Base-by-base conservation (phyloP, 2,329 filamentous ascomycete genomes). In the Stachybotrys echinatus region DNA sequence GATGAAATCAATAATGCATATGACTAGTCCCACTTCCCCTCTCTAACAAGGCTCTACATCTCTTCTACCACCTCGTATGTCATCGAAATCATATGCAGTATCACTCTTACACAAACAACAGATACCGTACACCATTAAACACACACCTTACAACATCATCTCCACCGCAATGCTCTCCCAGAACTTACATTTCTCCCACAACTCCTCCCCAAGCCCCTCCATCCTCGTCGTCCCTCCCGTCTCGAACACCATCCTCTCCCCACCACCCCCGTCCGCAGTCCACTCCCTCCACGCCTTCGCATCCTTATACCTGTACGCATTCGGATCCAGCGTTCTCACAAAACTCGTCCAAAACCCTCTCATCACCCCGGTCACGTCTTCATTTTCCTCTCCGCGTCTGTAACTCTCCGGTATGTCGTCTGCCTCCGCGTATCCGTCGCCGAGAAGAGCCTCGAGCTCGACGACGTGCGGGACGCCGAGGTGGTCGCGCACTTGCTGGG, bases 331-430 rank as follows among this genome's bases (percentile, higher is more conserved):
- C 0, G 73, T 74, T 22, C 79, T 70, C 52, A 92, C 82, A 61
- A 92, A 92, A 55, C 83, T 88, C 2, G 83, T 80, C 85, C 86
- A 91, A 65, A 90, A 92, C 0, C 74, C 77, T 59, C 89, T 84
- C 23, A 87, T 77, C 0, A 86, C 67, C 0, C 79, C 73, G 1
- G 87, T 74, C 6, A 87, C 81, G 0, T 61, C 61, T 2, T 70
- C 75, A 55, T 90, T 89, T 14, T 67, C 65, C 14, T 69, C 71
- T 3, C 70, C 72, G 0, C 69, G 61, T 7, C 63, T 63, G 56
- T 89, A 89, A 44, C 79, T 84, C 3, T 61, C 59, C 0, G 85
- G 84, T 34, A 34, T 34, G 10, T 14, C n/a, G n/a, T n/a, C n/a
- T 1, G 75, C 69, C 68, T 70, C 66, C 3, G 77, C 72, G 59